Evolutionary conservation across 371 early-diverging fungal genomes (phyloP).

Genomic region (Nosema bombycis): DNA sequence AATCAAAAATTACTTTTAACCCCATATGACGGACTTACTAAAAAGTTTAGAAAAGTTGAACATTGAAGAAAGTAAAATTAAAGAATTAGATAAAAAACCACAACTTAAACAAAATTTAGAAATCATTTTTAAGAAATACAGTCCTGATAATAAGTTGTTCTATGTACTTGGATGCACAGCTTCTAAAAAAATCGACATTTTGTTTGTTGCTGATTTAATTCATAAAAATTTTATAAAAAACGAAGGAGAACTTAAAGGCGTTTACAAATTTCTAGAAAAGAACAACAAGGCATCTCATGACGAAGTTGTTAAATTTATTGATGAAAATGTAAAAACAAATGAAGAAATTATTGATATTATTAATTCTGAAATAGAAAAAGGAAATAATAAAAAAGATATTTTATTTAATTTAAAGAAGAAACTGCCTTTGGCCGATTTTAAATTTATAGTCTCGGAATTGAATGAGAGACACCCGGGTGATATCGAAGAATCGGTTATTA

Average conservation of each 20-base stretch:
- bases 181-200: slow-evolving; percentile 41
- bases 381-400: slow-evolving; percentile 39
- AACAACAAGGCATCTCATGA: slow-evolving; percentile 7
- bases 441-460: slow-evolving; percentile 36
- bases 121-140: slow-evolving; percentile 6
- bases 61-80: slow-evolving; percentile 40
- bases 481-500: background rate
- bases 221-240: slow-evolving; percentile 32
- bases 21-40: slow-evolving; percentile 34
- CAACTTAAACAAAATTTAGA: slow-evolving; percentile 46
- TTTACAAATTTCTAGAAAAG: slow-evolving; percentile 20
- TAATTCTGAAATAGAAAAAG: slow-evolving; percentile 2
- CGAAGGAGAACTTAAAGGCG: slow-evolving; percentile 47
- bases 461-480: background rate
- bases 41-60: slow-evolving; percentile 43
- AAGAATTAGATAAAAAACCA: slow-evolving; percentile 47
- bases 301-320: slow-evolving; percentile 33
- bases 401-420: slow-evolving; percentile 37
- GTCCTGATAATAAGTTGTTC: slow-evolving; percentile 39
- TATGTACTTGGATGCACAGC: slow-evolving; percentile 54
- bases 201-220: slow-evolving; percentile 28
- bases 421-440: slow-evolving; percentile 45
- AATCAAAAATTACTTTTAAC: too few species aligned
- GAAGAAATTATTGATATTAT: slow-evolving; percentile 34
- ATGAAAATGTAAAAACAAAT: slow-evolving; percentile 20